Evolutionary conservation across 495 filamentous ascomycete species (phyloP).

Genomic region (Aspergillus haitiensis): DNA sequence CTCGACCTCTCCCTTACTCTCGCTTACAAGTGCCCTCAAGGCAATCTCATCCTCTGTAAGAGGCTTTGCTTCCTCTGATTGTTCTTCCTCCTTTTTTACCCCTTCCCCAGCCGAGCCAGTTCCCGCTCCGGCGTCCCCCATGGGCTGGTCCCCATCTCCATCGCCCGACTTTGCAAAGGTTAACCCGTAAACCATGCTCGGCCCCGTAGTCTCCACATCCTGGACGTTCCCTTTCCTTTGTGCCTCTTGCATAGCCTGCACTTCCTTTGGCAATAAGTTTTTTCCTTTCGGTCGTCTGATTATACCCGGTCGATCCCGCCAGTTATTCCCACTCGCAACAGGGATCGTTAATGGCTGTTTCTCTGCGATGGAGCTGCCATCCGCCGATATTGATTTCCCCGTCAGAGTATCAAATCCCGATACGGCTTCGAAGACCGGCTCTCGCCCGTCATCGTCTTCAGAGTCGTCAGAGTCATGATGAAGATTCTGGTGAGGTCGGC

Average conservation of each 20-base stretch:
- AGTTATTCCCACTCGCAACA: conserved; percentile 67
- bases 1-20: conserved; percentile 52
- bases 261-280: conserved; percentile 54
- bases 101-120: neutral
- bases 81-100: neutral
- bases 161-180: conserved; percentile 40
- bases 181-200: conserved; percentile 47
- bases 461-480: conserved; percentile 42
- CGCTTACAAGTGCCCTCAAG: conserved; percentile 68
- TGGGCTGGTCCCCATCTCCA: conserved; percentile 29
- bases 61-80: conserved; percentile 27
- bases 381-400: conserved; percentile 53
- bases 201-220: conserved; percentile 40
- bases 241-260: conserved; percentile 47
- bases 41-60: conserved; percentile 74
- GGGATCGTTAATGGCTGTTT: conserved; percentile 63
- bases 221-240: conserved; percentile 35
- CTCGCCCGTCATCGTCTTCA: conserved; percentile 43
- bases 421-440: conserved; percentile 50
- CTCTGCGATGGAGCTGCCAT: conserved; percentile 28
- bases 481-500: conserved; percentile 31
- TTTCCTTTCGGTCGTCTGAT: conserved; percentile 53
- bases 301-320: conserved; percentile 57
- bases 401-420: conserved; percentile 59
- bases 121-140: conserved; percentile 30